Percentiles rank a stretch among this genome's conserved stretches.
phyloP scores from a whole-genome alignment of 176 grass and related monocot genomes.

The Oryza glumipatula region DNA sequence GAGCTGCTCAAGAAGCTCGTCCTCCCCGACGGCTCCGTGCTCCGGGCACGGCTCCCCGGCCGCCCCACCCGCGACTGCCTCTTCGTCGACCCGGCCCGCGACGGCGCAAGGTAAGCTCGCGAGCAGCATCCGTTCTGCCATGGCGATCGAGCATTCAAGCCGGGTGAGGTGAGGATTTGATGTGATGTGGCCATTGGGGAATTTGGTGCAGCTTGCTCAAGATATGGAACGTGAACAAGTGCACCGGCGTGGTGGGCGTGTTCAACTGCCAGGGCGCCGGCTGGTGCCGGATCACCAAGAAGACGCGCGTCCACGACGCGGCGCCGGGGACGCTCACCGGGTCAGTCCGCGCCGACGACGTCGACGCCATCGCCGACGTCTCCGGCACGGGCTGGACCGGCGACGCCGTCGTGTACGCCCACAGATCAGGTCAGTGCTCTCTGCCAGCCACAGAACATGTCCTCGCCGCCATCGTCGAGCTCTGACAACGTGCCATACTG shows the following conservation, averaged over 20 bases:
- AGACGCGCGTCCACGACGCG: constrained; percentile 65
- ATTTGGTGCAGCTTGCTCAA: constrained; percentile 63
- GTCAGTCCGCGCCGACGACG: constrained; percentile 43
- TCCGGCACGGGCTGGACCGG: constrained; percentile 47
- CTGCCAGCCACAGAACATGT: background rate
- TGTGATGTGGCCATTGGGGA: background rate
- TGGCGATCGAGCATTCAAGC: background rate
- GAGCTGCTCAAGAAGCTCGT: constrained; percentile 55
- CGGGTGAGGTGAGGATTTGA: background rate
- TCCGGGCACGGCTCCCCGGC: constrained; percentile 52
- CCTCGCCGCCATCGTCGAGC: background rate
- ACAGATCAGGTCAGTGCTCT: constrained; percentile 44
- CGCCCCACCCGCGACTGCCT: constrained; percentile 61
- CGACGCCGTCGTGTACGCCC: constrained; percentile 51
- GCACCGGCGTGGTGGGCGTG: constrained; percentile 74
- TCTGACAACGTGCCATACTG: background rate
- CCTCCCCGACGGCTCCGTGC: constrained; percentile 54
- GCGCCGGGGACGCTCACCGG: constrained; percentile 63
- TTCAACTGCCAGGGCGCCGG: constrained; percentile 91
- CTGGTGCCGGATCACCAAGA: constrained; percentile 74
- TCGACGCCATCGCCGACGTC: constrained; percentile 49
- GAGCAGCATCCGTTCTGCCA: background rate
- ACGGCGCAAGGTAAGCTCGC: constrained; percentile 42
- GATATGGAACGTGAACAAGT: constrained; percentile 86
- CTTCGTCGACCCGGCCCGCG: constrained; percentile 53